Base-by-base conservation (phyloP, 495 filamentous ascomycete genomes). In the Recurvomyces mirabilis region DNA sequence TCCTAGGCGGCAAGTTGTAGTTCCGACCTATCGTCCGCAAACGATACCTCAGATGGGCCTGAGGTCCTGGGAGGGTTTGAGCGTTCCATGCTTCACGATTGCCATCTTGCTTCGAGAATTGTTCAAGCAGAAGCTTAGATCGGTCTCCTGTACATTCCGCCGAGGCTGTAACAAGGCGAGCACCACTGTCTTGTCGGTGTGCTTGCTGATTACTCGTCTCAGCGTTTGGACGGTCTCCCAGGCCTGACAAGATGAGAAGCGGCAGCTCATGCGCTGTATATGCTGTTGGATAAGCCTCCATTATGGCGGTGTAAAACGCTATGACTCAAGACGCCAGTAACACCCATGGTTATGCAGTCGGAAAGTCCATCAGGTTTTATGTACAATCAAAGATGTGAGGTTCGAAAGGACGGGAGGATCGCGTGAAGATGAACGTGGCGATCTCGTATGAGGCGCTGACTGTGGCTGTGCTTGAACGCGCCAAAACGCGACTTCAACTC, bases 211-310 rank as follows among this genome's bases (percentile, higher is more conserved):
- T n/a, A n/a, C n/a, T n/a, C n/a, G n/a, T n/a, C n/a, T n/a, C n/a
- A n/a, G n/a, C n/a, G n/a, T n/a, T n/a, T n/a, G n/a, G n/a, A 26
- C 24, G 40, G 15, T 52, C 49, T 25, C 74, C 72, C 4, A 93
- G 68, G 5, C 87, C 87, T 18, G 83, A 85, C 21, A 91, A 69
- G 17, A 93, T 61, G 45, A 94, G 64, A 26, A 91, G 72, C 13
- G 87, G 87, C 46, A 85, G 67, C 59, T 85, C 86, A 64, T 87
- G 86, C 61, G 77, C 72, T 64, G 88, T 67, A 65, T 86, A 89
- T 56, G 79, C 77, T 52, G 70, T 60, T 29, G 87, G 84, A 65
- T 91, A 94, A 49, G 77, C 86, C 67, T 94, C 86, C 87, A 94
- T 94, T 12, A 25, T 39, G 41, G n/a, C 34, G 15, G 32, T n/a